Evolutionary conservation across 2,329 filamentous ascomycete genomes (phyloP).

Genomic region (Colletotrichum navitas): DNA sequence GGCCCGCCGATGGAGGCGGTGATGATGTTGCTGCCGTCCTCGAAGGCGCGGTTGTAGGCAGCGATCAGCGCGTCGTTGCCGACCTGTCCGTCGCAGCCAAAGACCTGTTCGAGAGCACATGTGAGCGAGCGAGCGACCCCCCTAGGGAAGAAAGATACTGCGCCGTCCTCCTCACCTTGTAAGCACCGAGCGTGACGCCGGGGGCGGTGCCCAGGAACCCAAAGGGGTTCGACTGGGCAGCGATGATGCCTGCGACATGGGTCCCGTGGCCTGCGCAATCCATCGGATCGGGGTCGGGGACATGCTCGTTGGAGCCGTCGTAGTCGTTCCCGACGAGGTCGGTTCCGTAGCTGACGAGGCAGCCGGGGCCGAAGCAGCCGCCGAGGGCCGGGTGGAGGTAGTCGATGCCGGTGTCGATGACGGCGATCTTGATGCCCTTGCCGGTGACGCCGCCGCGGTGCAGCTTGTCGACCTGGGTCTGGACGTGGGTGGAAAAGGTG

Average conservation of each 20-base stretch:
- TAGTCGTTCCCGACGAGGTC: slow-evolving; percentile 71
- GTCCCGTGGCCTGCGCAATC: slow-evolving; percentile 72
- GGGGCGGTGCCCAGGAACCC: slow-evolving; percentile 70
- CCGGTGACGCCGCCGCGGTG: slow-evolving; percentile 62
- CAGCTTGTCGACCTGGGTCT: slow-evolving; percentile 69
- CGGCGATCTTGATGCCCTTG: slow-evolving; percentile 64
- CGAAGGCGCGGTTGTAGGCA: slow-evolving; percentile 70
- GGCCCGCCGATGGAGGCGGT: slow-evolving; percentile 66
- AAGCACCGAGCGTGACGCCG: slow-evolving; percentile 67
- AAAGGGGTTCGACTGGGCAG: slow-evolving; percentile 65
- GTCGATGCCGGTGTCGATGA: slow-evolving; percentile 70
- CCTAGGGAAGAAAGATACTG: too few relatives aligned
- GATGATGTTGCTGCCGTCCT: slow-evolving; percentile 71
- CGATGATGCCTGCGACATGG: slow-evolving; percentile 73
- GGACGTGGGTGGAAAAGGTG: slow-evolving; percentile 63
- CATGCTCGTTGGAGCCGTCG: slow-evolving; percentile 52
- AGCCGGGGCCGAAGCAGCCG: slow-evolving; percentile 72
- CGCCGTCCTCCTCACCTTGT: slow-evolving; percentile 49
- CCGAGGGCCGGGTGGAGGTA: slow-evolving; percentile 74
- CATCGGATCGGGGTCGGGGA: slow-evolving; percentile 65
- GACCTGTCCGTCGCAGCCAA: slow-evolving; percentile 66
- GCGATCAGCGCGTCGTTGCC: slow-evolving; percentile 69
- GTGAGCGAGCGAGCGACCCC: background rate
- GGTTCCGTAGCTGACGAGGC: slow-evolving; percentile 68
- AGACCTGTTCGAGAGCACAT: slow-evolving; percentile 53